Evolutionary conservation across 495 filamentous ascomycete species (phyloP), one percentile per base, ranked within the genome.

Genomic region (Lindgomyces ingoldianus): DNA sequence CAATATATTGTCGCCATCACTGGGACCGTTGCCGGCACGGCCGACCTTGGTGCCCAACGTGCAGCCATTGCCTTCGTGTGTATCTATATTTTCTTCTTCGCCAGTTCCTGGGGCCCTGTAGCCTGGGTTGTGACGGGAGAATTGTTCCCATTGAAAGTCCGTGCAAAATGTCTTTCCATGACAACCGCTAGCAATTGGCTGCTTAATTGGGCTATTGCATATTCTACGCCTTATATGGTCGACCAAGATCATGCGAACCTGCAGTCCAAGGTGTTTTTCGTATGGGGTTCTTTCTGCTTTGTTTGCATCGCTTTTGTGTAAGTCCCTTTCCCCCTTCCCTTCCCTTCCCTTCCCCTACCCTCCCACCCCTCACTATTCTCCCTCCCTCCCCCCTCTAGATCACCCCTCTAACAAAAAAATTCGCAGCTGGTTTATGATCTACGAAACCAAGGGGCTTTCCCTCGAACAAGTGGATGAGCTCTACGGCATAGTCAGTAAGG

Each of bases 71-170:
- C 89, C 29, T 91, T 91, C 75, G 86, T 90, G 61, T 87, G 86
- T 73, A 86, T 93, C 79, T 93, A 91, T 82, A 89, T 93, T 74
- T 89, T 90, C 77, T 88, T 88, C 78, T 92, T 91, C 71, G 90
- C 90, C 36, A 83, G 80, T 39, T 89, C 88, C 18, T 94, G 89
- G 90, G 90, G 90, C 46, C 89, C 90, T 3, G 67, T 70, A 24
- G 74, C 75, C 4, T 76, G 74, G 75, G 73, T 76, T 29, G 74
- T 78, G 24, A 78, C 75, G 6, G 71, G 72, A 27, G 73, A 76
- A 58, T 52, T 77, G 22, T 78, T 76, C 71, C 76, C 76, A 29
- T 56, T 78, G 53, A 77, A 76, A 62, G 71, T 72, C 9, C 72
- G 76, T 42, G 74, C 75, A 11, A 76, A 74, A 69, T 74, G 74